Conservation (phyloP, 2,329 filamentous ascomycete species). For the Aspergillus tamarii region DNA sequence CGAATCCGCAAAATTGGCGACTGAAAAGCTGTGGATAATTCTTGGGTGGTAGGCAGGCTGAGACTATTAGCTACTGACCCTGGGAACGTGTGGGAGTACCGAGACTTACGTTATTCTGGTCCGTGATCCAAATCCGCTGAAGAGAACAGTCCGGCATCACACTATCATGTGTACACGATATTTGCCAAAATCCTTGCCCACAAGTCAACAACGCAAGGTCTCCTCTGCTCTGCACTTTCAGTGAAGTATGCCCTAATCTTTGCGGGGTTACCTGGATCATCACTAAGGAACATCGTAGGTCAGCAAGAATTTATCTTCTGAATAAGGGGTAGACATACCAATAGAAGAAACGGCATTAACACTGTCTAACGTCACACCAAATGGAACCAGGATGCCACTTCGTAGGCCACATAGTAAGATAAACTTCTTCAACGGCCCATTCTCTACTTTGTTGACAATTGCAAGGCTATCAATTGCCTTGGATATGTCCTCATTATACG, state of each 20-base stretch:
- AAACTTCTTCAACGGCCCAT: slow-evolving; percentile 18
- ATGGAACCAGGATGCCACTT: slow-evolving; percentile 46
- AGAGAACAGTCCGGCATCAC: slow-evolving; percentile 32
- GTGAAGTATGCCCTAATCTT: slow-evolving; percentile 41
- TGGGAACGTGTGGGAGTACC: not conserved
- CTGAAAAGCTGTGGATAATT: slow-evolving; percentile 38
- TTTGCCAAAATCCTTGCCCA: slow-evolving; percentile 42
- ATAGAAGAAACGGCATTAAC: slow-evolving; percentile 27
- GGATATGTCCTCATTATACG: slow-evolving; percentile 31
- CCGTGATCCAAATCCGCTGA: slow-evolving; percentile 45
- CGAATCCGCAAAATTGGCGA: slow-evolving; percentile 33
- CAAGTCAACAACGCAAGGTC: slow-evolving; percentile 40
- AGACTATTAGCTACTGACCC: slow-evolving; percentile 17
- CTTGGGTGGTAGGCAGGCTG: slow-evolving; percentile 44
- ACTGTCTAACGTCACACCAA: slow-evolving; percentile 32
- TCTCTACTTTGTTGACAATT: slow-evolving; percentile 25
- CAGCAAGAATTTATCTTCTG: slow-evolving; percentile 13
- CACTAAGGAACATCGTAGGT: slow-evolving; percentile 26
- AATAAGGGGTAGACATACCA: slow-evolving; percentile 25
- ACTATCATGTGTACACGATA: slow-evolving; percentile 31
- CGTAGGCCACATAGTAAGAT: slow-evolving; percentile 51
- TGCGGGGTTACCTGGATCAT: slow-evolving; percentile 34
- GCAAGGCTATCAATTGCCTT: slow-evolving; percentile 41
- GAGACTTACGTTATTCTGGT: slow-evolving; percentile 44
- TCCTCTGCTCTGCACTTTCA: slow-evolving; percentile 37